These are phyloP conservation scores for Naegleria fowleri DNA, from an alignment of 208 protist species.

Conservation along the genomic window DNA sequence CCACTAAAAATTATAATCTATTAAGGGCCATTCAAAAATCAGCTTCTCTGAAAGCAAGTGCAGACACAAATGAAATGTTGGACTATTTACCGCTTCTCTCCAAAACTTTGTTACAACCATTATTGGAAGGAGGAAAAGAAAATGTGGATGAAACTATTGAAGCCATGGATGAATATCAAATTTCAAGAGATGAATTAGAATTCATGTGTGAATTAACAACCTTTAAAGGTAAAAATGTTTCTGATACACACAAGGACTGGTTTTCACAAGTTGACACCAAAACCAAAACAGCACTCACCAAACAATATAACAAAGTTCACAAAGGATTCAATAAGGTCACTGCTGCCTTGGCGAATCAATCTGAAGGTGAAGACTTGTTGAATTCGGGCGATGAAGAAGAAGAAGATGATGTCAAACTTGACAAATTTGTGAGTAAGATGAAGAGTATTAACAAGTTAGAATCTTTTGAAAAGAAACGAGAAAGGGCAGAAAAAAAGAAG, in stretches of 20 bases:
- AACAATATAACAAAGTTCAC: not conserved
- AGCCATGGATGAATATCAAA: conserved; percentile 13
- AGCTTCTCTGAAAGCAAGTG: not conserved
- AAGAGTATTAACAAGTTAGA: not conserved
- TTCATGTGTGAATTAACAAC: not conserved
- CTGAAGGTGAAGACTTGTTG: not conserved
- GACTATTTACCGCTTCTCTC: not conserved
- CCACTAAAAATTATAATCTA: conserved; percentile 71
- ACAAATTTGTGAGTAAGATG: not conserved
- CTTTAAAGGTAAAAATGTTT: conserved; percentile 10
- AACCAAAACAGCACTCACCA: conserved; percentile 4
- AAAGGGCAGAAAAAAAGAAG: conserved; percentile 4
- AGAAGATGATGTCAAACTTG: not conserved
- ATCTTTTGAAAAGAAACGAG: conserved; percentile 5
- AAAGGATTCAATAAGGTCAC: conserved; percentile 8
- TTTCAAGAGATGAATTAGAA: not conserved
- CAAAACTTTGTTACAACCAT: not conserved
- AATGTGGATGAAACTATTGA: not conserved
- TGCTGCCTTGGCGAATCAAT: not conserved
- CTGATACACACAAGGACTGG: not conserved
- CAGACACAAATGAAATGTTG: not conserved
- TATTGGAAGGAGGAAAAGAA: not conserved
- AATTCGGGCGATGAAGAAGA: not conserved
- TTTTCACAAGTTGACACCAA: not conserved
- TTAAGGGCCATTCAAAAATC: conserved; percentile 57